Evolutionary conservation across 2,329 filamentous ascomycete genomes (phyloP), one percentile per base, ranked within the genome.

Genomic region (Fusarium acutatum): DNA sequence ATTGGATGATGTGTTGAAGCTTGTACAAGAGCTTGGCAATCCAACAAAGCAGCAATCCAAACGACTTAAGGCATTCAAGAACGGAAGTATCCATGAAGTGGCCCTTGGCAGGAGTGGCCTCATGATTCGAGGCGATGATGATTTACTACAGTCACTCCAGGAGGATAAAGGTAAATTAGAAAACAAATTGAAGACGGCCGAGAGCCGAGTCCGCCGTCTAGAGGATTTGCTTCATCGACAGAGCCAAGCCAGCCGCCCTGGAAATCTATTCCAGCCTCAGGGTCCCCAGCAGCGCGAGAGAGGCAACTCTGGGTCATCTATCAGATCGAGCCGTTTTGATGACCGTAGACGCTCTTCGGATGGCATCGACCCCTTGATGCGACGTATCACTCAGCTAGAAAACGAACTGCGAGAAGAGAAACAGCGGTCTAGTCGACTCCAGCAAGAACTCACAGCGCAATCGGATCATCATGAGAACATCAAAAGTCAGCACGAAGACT

Each of bases 151-250:
- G 79, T 93, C 86, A 73, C 82, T 98, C n/a, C 93, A 93, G 80
- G 93, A 94, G 22, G 95, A 97, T 68, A 98, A 97, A 78, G 82
- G 85, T 5, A 93, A 90, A 77, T 82, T 94, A 11, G 92, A 95
- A 79, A 92, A 88, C 77, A 93, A 91, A 79, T 83, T 96, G 30
- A 94, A 89, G 82, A 94, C 93, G n/a, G 93, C 94, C 6, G 93
- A 96, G 80, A 98, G 95, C 79, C 91, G 96, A 32, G 93, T 99
- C 22, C 91, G 96, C 40, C 94, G 96, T 71, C 86, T 99, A 3
- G 96, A 99, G 83, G 96, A 98, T 79, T 85, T 99, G 18, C 86
- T 98, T 20, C 96, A 99, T 83, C 91, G 95, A 64, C 95, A 97
- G 82, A 89, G 86, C 64, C 89, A 91, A 60, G 84, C 87, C 30